Evolutionary conservation across 441 rosid genomes (phyloP).

Genomic region (Caryocar brasiliense): DNA sequence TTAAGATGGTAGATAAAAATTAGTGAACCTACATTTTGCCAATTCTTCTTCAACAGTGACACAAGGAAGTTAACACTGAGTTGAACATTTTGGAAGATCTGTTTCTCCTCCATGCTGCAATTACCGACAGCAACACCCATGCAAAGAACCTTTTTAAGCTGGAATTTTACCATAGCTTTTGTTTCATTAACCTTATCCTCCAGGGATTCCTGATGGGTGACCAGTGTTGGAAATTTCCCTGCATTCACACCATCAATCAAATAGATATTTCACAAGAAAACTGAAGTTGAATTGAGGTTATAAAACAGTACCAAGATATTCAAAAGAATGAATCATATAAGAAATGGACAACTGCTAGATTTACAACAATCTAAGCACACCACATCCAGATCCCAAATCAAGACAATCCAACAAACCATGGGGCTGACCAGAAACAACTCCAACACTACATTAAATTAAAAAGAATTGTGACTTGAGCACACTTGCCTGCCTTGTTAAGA

Average conservation of each 20-base stretch:
- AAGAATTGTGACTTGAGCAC: neutral
- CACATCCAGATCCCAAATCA: too few relatives aligned
- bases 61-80: conserved; percentile 89
- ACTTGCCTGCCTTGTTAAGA: conserved; percentile 99
- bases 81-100: conserved; percentile 88
- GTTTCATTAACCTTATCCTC: conserved; percentile 92
- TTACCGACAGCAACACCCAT: conserved; percentile 98
- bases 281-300: too few relatives aligned
- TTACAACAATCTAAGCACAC: neutral
- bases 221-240: conserved; percentile 97
- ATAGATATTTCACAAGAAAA: neutral
- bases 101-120: conserved; percentile 81
- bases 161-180: conserved; percentile 81
- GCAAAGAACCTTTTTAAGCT: conserved; percentile 89
- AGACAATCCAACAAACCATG: neutral
- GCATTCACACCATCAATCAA: conserved; percentile 5
- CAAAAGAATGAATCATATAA: neutral
- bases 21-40: conserved; percentile 81
- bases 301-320: neutral
- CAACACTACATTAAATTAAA: neutral
- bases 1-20: neutral
- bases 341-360: neutral
- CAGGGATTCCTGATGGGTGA: conserved; percentile 83
- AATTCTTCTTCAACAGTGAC: conserved; percentile 82
- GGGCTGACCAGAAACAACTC: neutral